These are phyloP conservation scores for Fusarium equiseti DNA, from an alignment of 2,329 filamentous ascomycete species.

Conservation along the genomic window DNA sequence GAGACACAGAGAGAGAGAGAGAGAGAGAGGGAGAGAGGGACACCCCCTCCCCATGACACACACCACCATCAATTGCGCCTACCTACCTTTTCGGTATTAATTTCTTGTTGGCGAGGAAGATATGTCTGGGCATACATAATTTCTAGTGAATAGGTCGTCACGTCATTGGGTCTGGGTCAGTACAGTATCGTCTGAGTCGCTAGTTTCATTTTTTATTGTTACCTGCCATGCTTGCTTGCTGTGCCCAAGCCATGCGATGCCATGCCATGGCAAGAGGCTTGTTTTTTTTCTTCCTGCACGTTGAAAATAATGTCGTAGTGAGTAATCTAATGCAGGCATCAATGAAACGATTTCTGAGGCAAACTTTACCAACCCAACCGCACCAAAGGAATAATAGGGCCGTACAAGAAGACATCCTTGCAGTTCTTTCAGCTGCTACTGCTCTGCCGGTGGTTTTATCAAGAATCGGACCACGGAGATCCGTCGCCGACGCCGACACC, in stretches of 20 bases:
- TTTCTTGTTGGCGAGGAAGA: conserved; percentile 27
- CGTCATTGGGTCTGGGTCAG: conserved; percentile 29
- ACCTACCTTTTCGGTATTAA: conserved; percentile 20
- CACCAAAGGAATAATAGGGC: conserved; percentile 22
- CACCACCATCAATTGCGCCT: conserved; percentile 28
- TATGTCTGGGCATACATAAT: conserved; percentile 44
- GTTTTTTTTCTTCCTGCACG: conserved; percentile 29
- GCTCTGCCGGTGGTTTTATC: background rate
- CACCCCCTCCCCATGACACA: conserved; percentile 29
- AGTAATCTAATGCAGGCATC: conserved; percentile 5
- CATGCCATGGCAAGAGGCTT: conserved; percentile 25
- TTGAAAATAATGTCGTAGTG: conserved; percentile 10
- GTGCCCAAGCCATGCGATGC: background rate
- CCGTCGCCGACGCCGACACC: conserved; percentile 11
- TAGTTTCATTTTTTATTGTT: conserved; percentile 13
- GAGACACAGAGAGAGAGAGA: background rate
- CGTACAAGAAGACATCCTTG: conserved; percentile 17
- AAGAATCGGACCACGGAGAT: conserved; percentile 16
- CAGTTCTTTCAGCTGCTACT: background rate
- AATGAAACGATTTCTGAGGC: conserved; percentile 17
- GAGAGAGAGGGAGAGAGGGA: background rate
- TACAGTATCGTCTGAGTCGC: conserved; percentile 5
- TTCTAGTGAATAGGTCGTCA: conserved; percentile 6
- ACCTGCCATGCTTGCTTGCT: conserved; percentile 18
- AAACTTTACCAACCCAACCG: conserved; percentile 6